Percentiles rank a stretch among this genome's conserved stretches.
phyloP scores from a whole-genome alignment of 192 early-diverging fungal genomes.

The Entomortierella lignicola region DNA sequence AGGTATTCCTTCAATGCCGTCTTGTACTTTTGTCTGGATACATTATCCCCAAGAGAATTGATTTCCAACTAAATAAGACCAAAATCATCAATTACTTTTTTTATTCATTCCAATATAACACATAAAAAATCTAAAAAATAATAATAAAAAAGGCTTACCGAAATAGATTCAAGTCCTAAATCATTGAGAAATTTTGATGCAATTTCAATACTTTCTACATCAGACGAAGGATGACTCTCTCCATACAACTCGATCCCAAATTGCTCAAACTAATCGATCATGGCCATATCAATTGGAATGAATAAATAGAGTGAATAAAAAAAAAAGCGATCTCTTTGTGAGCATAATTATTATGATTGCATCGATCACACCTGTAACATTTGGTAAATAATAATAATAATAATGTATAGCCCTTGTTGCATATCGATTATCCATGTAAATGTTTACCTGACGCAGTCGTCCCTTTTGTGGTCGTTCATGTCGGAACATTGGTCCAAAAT shows the following conservation, averaged over 20 bases:
- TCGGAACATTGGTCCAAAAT: constrained; percentile 76
- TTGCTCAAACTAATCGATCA: constrained; percentile 81
- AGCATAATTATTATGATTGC: too few species aligned
- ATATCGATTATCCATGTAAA: too few species aligned
- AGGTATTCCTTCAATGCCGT: constrained; percentile 62
- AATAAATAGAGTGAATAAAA: too few species aligned
- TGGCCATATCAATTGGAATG: too few species aligned
- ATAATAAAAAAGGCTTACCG: constrained; percentile 15
- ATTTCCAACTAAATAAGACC: constrained; percentile 54
- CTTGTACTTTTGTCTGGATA: constrained; percentile 55
- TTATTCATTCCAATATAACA: too few species aligned
- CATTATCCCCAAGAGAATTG: constrained; percentile 57
- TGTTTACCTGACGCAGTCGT: constrained; percentile 65
- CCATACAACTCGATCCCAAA: constrained; percentile 74
- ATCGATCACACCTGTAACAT: too few species aligned
- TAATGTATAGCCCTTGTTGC: too few species aligned
- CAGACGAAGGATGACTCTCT: constrained; percentile 59
- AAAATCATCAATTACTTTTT: too few species aligned
- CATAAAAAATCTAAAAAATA: neutral
- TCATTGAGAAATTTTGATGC: constrained; percentile 60
- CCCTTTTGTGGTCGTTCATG: constrained; percentile 79
- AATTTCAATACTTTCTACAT: constrained; percentile 70
- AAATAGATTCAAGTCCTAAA: constrained; percentile 36
- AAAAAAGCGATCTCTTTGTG: too few species aligned
- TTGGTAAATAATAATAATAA: too few species aligned